A percentile compares a stretch with the other conserved stretches of the same genome.
Evolutionary conservation across 495 filamentous ascomycete genomes (phyloP).

Genomic region (Aspergillus bertholletiae): DNA sequence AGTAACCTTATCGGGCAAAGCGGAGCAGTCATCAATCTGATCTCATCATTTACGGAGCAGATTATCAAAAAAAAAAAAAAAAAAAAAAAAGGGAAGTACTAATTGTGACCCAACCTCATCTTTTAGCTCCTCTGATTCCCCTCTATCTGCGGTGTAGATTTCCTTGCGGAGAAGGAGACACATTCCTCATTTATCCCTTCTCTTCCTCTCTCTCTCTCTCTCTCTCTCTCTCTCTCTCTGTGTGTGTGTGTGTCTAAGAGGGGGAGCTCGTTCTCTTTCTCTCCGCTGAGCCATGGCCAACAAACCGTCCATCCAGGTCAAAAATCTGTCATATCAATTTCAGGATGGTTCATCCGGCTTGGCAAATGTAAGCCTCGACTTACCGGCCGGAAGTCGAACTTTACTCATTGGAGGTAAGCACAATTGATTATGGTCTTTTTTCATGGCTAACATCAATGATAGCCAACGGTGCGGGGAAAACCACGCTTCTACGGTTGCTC

Average conservation of each 20-base stretch:
- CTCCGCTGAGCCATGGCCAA: conserved; percentile 13
- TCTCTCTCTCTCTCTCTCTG: too few relatives aligned
- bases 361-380: conserved; percentile 60
- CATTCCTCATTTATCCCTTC: too few relatives aligned
- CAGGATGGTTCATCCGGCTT: conserved; percentile 75
- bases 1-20: not conserved
- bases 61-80: too few relatives aligned
- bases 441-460: not conserved
- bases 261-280: not conserved
- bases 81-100: too few relatives aligned
- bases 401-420: conserved; percentile 83
- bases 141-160: too few relatives aligned
- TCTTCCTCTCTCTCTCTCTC: too few relatives aligned
- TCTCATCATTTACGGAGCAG: conserved; percentile 5
- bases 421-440: not conserved
- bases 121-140: too few relatives aligned
- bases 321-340: conserved; percentile 82
- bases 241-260: too few relatives aligned
- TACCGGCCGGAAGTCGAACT: conserved; percentile 81
- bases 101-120: not conserved
- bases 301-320: conserved; percentile 61
- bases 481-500: conserved; percentile 84
- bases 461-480: conserved; percentile 98
- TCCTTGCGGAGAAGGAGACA: too few relatives aligned
- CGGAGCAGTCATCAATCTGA: conserved; percentile 5